Base-by-base conservation (phyloP, 2,329 filamentous ascomycete species). In the Curvularia hawaiiensis region DNA sequence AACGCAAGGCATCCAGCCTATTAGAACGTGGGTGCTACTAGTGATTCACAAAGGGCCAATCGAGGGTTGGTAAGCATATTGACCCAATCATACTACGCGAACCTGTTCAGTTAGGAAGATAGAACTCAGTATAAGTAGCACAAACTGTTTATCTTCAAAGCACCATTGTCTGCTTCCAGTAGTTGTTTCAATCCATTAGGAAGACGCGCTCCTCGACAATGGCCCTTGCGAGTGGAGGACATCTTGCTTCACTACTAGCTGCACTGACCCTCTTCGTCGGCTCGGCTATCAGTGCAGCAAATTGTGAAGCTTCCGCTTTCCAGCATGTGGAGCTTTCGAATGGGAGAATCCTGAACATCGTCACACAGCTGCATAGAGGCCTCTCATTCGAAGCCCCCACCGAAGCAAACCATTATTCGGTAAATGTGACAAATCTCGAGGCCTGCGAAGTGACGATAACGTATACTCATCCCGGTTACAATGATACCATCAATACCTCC, bases 361-460 rank as follows among this genome's bases (percentile, higher is more conserved):
- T 40, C n/a, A 52, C 58, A 31, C 31, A 58, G 11, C 10, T 20
- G 30, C 54, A 60, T 20, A 26, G 24, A 2, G 47, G 47, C 11
- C 40, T 62, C 5, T 49, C 58, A 3, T 40, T 60, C n/a, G 28
- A 54, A 9, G 50, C 44, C 8, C 52, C 55, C 2, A 43, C 44
- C 12, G 54, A 52, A 9, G 49, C 58, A 11, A 63, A 63, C 38
- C 59, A 63, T 28, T 61, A 57, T 22, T 38, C 58, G 14, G 50
- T 35, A 12, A 55, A 58, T 16, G 44, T 61, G 16, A 58, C 30
- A 6, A 30, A 41, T 8, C 59, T 63, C 7, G 22, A 56, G 20
- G 74, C 73, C 50, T 78, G 77, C 66, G 72, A 77, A 47, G 58
- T 78, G 40, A 74, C 67, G 5, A 60, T 78, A 26, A 73, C 68